Evolutionary conservation across 2,329 filamentous ascomycete species (phyloP).

Genomic region (Epichloe sibirici): DNA sequence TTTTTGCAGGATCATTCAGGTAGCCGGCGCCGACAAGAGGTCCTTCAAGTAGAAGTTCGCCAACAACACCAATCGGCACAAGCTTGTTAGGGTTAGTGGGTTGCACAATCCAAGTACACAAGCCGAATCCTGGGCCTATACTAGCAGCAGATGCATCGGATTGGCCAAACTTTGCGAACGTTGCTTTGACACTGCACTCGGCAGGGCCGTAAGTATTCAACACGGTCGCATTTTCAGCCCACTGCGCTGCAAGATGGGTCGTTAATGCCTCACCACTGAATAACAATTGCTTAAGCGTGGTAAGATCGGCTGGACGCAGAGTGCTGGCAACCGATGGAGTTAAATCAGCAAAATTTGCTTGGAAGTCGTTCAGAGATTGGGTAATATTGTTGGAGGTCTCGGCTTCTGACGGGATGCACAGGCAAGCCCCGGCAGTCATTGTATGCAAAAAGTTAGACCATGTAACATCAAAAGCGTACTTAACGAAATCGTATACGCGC

Average conservation of each 20-base stretch:
- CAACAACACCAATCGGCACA: constrained; percentile 18
- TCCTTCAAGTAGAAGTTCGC: constrained; percentile 27
- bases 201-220: constrained; percentile 5
- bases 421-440: constrained; percentile 4
- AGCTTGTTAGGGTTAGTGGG: constrained; percentile 8
- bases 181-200: constrained; percentile 4
- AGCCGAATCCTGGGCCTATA: constrained; percentile 4
- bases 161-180: not conserved
- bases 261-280: constrained; percentile 4
- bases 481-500: constrained; percentile 6
- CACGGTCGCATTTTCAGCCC: not conserved
- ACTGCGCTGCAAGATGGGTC: constrained; percentile 1
- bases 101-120: constrained; percentile 4
- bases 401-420: constrained; percentile 13
- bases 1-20: constrained; percentile 32
- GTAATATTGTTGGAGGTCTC: constrained; percentile 35
- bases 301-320: constrained; percentile 6
- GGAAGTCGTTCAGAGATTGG: constrained; percentile 24
- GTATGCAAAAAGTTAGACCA: constrained; percentile 6
- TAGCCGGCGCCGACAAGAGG: constrained; percentile 37
- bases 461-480: constrained; percentile 7
- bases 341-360: constrained; percentile 31
- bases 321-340: constrained; percentile 30
- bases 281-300: not conserved
- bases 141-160: not conserved